Base-by-base conservation (phyloP, 768 basidiomycete genomes). In the Agaricus sinodeliciosus region DNA sequence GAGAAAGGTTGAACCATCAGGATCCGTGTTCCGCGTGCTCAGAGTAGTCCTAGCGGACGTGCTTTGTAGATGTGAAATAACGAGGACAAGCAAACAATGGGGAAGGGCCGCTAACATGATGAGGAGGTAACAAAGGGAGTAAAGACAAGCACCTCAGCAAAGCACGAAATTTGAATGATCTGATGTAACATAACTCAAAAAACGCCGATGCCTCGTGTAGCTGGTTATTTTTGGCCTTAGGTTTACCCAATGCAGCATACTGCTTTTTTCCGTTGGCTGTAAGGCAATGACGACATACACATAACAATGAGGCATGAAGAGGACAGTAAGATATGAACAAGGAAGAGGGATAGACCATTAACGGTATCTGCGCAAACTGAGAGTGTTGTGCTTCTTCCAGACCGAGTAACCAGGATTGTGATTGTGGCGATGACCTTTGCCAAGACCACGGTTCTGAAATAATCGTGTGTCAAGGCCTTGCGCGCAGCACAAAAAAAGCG, bases 341-440 rank as follows among this genome's bases (percentile, higher is more conserved):
- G 54, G 58, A 61, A 58, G 43, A 60, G 49, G 59, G 12, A 55
- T 61, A 63, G 51, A 43, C 62, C 58, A 74, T 81, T 80, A 91
- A 72, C 89, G 85, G 80, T 91, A 91, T 58, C 89, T 85, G 66
- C 86, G 89, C 58, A 91, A 80, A 69, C 84, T 87, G 80, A 91
- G 88, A 13, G 94, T 96, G 82, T 97, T 99, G 93, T 97, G 90
- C 69, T 80, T 93, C 74, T 90, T 93, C 94, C 94, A 98, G 73
- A 89, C 92, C 9, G 92, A 87, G 58, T 85, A 82, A 62, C 85
- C 82, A 43, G 93, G 92, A 41, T 86, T 83, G 69, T 97, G 91
- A 76, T 97, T 96, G 90, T 92, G 75, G 60, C 86, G 84, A 67
- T 89, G 82, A 43, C 95, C 95, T 72, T 97, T 97, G 76, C 94